Percentiles rank a stretch among this genome's conserved stretches.
phyloP scores from a whole-genome alignment of 768 basidiomycete genomes.

The Boletus edulis region DNA sequence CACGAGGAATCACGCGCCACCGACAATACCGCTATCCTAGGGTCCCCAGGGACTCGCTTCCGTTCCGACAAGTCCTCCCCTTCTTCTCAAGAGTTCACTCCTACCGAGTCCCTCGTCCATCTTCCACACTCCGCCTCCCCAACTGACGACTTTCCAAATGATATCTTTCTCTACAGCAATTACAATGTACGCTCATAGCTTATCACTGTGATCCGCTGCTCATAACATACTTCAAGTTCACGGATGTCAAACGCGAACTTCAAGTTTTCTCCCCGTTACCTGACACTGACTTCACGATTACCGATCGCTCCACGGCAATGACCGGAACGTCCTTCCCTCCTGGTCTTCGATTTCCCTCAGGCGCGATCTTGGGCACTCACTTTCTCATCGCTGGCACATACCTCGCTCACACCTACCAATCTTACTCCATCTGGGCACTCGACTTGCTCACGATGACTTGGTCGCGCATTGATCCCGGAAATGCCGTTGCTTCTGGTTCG shows the following conservation, averaged over 20 bases:
- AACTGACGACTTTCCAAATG: constrained; percentile 73
- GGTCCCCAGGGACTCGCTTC: constrained; percentile 60
- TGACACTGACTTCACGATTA: constrained; percentile 70
- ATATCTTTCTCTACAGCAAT: constrained; percentile 92
- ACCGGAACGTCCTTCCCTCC: constrained; percentile 81
- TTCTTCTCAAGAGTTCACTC: constrained; percentile 47
- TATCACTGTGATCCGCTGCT: constrained; percentile 1
- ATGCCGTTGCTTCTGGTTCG: constrained; percentile 80
- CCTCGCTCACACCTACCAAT: constrained; percentile 90
- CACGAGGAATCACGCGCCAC: constrained; percentile 54
- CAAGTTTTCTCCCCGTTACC: constrained; percentile 86
- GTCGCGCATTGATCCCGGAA: constrained; percentile 87
- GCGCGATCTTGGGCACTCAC: constrained; percentile 85
- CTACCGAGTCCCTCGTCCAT: constrained; percentile 60
- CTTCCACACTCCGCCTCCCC: constrained; percentile 75
- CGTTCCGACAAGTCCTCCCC: constrained; percentile 43
- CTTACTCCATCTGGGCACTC: constrained; percentile 95
- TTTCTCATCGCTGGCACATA: constrained; percentile 96
- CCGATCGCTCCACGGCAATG: constrained; percentile 82
- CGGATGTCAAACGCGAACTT: constrained; percentile 92
- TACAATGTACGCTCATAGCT: constrained; percentile 69
- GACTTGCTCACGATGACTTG: constrained; percentile 81
- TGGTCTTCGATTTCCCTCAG: constrained; percentile 93
- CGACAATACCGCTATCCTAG: constrained; percentile 43
- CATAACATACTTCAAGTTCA: constrained; percentile 55